These are phyloP conservation scores for Fusarium oxysporum DNA, from an alignment of 2,329 filamentous ascomycete genomes.

Conservation along the genomic window DNA sequence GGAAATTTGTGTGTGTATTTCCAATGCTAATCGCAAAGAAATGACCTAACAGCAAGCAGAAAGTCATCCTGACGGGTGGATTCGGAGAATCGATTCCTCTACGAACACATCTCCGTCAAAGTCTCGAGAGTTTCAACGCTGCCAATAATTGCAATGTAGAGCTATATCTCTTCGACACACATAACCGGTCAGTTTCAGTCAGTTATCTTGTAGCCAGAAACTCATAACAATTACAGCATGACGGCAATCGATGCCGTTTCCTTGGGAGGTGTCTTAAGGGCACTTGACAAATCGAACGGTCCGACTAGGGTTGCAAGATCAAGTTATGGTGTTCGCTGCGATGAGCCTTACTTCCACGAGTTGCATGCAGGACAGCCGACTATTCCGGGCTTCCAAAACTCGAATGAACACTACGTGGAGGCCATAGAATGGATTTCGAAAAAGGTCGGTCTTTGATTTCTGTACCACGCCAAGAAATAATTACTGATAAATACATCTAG, in stretches of 20 bases:
- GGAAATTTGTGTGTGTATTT: neutral
- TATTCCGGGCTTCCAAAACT: rapidly evolving
- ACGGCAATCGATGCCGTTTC: neutral
- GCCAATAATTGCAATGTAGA: too few relatives aligned
- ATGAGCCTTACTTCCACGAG: neutral
- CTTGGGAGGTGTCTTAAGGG: neutral
- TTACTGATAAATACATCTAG: neutral
- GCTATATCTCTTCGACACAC: neutral
- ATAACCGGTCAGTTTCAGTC: neutral
- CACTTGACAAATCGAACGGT: neutral
- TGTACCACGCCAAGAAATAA: too few relatives aligned
- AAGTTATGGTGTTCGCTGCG: neutral
- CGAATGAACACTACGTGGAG: neutral
- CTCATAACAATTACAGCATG: neutral
- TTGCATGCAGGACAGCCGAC: neutral
- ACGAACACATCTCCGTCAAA: neutral
- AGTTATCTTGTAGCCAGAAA: rapidly evolving
- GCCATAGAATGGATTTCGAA: neutral
- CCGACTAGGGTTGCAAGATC: neutral
- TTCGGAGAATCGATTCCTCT: neutral
- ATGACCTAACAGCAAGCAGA: neutral
- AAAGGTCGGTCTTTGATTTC: too few relatives aligned
- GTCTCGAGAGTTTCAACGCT: neutral
- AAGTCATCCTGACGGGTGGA: slow-evolving; percentile 7
- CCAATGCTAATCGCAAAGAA: neutral